These are phyloP conservation scores for Leccinum variicolor DNA, from an alignment of 768 basidiomycete genomes.

Conservation along the genomic window DNA sequence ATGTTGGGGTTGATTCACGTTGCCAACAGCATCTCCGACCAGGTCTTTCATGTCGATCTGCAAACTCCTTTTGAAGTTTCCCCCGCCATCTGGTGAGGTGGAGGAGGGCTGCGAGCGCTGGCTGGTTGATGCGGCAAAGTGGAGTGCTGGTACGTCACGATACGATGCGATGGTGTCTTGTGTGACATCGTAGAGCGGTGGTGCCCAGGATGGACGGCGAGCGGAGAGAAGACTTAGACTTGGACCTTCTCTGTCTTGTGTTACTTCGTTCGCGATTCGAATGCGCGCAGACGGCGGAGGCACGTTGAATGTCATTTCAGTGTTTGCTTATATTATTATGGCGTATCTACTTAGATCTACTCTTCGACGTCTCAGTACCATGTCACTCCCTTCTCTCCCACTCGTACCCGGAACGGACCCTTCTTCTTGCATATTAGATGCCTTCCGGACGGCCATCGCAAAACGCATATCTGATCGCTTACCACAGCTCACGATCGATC, in stretches of 20 bases:
- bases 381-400: slow-evolving; percentile 37
- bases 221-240: slow-evolving; percentile 31
- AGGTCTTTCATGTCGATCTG: slow-evolving; percentile 79
- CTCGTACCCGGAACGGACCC: slow-evolving; percentile 53
- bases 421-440: slow-evolving; percentile 62
- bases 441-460: slow-evolving; percentile 81
- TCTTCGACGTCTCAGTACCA: neutral
- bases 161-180: slow-evolving; percentile 30
- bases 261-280: slow-evolving; percentile 19
- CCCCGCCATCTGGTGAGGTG: slow-evolving; percentile 49
- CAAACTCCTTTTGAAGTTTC: slow-evolving; percentile 55
- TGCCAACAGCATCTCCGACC: slow-evolving; percentile 81
- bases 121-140: slow-evolving; percentile 9
- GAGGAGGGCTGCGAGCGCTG: slow-evolving; percentile 21
- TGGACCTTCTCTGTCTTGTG: slow-evolving; percentile 24
- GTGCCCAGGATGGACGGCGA: slow-evolving; percentile 34
- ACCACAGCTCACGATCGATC: slow-evolving; percentile 62
- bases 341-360: neutral
- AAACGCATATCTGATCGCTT: slow-evolving; percentile 63
- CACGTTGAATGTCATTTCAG: neutral
- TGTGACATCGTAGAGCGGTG: slow-evolving; percentile 24
- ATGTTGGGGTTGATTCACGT: slow-evolving; percentile 44
- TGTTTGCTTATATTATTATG: neutral
- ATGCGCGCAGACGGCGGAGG: slow-evolving; percentile 17
- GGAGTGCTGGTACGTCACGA: slow-evolving; percentile 27